phyloP scores from a whole-genome alignment of 192 early-diverging fungal genomes.

The Funneliformis mosseae region DNA sequence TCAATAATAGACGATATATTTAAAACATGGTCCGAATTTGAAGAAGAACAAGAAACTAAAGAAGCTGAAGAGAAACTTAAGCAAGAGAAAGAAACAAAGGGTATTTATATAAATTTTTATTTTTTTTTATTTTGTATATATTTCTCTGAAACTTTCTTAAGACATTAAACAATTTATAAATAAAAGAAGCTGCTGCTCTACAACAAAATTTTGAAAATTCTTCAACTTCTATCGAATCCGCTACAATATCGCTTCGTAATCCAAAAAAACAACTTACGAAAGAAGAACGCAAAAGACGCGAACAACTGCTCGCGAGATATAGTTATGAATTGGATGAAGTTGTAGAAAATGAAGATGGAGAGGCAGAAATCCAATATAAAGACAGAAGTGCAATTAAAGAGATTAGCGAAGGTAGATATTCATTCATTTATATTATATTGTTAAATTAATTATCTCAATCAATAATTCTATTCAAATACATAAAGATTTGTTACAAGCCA shows the following conservation, averaged over 20 bases:
- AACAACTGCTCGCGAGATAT: conserved; percentile 58
- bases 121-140: too few relatives aligned
- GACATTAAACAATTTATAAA: background rate
- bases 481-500: conserved; percentile 48
- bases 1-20: conserved; percentile 51
- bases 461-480: background rate
- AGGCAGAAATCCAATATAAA: conserved; percentile 65
- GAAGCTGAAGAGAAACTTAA: background rate
- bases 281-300: conserved; percentile 54
- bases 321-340: conserved; percentile 64
- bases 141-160: background rate
- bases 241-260: conserved; percentile 37
- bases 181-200: background rate
- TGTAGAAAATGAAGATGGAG: conserved; percentile 60
- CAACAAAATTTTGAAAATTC: background rate
- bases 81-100: background rate
- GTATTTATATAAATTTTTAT: background rate
- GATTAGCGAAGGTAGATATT: background rate
- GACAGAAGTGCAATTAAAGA: conserved; percentile 37
- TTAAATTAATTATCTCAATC: background rate
- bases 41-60: background rate
- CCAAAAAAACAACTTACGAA: conserved; percentile 51
- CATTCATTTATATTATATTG: background rate
- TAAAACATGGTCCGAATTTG: conserved; percentile 40
- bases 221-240: conserved; percentile 14